These are phyloP conservation scores for Colletotrichum viniferum DNA, from an alignment of 2,329 filamentous ascomycete genomes.

Conservation along the genomic window DNA sequence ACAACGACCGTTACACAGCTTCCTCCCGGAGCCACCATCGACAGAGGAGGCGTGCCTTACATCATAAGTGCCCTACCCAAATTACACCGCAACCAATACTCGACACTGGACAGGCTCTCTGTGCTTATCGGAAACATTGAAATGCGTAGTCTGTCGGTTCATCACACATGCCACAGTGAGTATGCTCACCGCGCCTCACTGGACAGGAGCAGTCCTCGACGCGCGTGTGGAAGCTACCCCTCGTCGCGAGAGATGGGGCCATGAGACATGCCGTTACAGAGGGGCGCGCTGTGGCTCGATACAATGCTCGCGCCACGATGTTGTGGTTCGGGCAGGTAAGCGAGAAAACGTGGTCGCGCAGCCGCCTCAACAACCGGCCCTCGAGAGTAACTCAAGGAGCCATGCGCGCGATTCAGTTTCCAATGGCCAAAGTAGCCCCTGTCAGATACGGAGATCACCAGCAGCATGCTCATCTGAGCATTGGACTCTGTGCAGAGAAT, in stretches of 20 bases:
- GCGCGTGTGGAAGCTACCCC: not conserved
- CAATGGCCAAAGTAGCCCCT: not conserved
- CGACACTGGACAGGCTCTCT: not conserved
- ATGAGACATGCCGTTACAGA: conserved; percentile 16
- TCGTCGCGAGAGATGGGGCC: not conserved
- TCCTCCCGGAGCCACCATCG: not conserved
- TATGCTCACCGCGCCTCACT: not conserved
- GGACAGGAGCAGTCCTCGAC: not conserved
- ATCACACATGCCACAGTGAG: not conserved
- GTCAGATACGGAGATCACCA: not conserved
- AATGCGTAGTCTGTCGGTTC: not conserved
- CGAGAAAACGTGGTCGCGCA: not conserved
- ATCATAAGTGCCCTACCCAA: not conserved
- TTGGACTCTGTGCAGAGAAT: not conserved
- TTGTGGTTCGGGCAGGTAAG: conserved; percentile 6
- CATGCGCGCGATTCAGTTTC: not conserved
- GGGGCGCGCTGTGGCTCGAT: not conserved
- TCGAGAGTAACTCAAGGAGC: not conserved
- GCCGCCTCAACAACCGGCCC: not conserved
- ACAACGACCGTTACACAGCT: not conserved
- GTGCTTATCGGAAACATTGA: not conserved
- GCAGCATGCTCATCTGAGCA: not conserved
- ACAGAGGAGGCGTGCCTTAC: not conserved
- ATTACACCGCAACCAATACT: not conserved
- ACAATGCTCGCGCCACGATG: conserved; percentile 6